Base-by-base conservation (phyloP, 805 yeast species). In the Teunomyces panamensis region DNA sequence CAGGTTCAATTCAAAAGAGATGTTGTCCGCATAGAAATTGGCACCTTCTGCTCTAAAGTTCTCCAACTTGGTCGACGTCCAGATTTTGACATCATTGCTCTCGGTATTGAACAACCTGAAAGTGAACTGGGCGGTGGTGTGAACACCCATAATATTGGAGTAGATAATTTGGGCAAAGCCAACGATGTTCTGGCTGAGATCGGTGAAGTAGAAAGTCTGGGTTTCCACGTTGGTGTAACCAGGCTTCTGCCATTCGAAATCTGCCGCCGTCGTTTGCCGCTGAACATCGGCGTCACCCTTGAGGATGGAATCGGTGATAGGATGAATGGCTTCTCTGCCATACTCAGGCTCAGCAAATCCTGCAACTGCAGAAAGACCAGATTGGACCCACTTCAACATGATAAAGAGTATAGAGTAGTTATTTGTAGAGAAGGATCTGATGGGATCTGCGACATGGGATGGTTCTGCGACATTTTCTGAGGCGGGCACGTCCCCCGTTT, bases 281-380 rank as follows among this genome's bases (percentile, higher is more conserved):
- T 71, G 87, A 17, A 61, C 56, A 34, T 76, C 74, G 29, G 72
- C 79, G 36, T 70, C 72, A 14, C 58, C 60, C 16, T 47, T 52
- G 43, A 28, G 27, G 41, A 85, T 81, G 39, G 81, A 64, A 32
- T 79, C 80, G 36, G 87, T 80, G 49, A 91, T 82, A n/a, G 97
- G 80, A 60, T 86, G 92, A 56, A 94, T 88, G 35, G 96, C 95
- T 44, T 86, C 96, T 35, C 85, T 79, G 45, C 99, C 99, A 60
- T 94, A 94, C 63, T 87, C 96, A 24, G 99, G 99, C 67, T 94
- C 99, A 2, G 96, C 97, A 9, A 96, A 81, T 47, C 99, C 99
- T 5, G 97, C 92, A 41, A 90, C 94, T 5, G 95, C 94, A n/a
- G 97, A 88, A 46, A 87, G 75, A 56, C 90, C 84, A 52, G 89